Percentiles rank a stretch among this genome's conserved stretches.
Conservation (phyloP, 2,329 filamentous ascomycete species). For the Colletotrichum tofieldiae region DNA sequence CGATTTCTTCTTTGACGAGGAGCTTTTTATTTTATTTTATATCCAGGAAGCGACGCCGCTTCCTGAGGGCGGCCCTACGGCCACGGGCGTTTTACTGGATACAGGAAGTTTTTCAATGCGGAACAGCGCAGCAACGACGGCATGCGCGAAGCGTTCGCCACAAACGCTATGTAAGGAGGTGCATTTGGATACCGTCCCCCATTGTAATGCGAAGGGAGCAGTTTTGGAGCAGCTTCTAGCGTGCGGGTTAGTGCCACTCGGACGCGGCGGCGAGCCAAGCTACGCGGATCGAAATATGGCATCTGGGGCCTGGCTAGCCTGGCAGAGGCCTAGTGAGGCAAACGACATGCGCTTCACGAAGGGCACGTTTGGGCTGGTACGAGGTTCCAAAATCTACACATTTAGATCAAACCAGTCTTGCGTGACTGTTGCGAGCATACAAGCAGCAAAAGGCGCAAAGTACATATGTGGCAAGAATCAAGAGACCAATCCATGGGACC, state of each 20-base stretch:
- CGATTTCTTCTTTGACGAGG: background rate
- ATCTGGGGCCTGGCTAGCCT: too few species aligned
- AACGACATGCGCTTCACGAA: background rate
- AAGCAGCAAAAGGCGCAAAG: background rate
- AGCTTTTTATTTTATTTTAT: too few species aligned
- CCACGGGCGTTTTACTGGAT: background rate
- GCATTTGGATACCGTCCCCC: background rate
- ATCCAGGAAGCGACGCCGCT: background rate
- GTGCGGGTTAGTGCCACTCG: background rate
- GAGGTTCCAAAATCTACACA: background rate
- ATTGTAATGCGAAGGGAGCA: background rate
- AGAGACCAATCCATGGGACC: background rate
- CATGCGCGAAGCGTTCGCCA: background rate
- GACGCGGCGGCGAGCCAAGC: background rate
- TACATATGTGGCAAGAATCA: background rate
- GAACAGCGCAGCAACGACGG: background rate
- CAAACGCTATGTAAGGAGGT: background rate
- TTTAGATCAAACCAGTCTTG: background rate
- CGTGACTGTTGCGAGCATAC: background rate
- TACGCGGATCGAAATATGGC: background rate
- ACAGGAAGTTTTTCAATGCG: background rate
- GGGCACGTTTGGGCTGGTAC: background rate
- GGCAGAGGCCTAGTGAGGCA: background rate
- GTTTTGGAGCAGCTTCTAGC: background rate
- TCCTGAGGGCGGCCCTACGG: background rate